phyloP scores from a whole-genome alignment of 164 flowering plant species.

The Macadamia tetraphylla region DNA sequence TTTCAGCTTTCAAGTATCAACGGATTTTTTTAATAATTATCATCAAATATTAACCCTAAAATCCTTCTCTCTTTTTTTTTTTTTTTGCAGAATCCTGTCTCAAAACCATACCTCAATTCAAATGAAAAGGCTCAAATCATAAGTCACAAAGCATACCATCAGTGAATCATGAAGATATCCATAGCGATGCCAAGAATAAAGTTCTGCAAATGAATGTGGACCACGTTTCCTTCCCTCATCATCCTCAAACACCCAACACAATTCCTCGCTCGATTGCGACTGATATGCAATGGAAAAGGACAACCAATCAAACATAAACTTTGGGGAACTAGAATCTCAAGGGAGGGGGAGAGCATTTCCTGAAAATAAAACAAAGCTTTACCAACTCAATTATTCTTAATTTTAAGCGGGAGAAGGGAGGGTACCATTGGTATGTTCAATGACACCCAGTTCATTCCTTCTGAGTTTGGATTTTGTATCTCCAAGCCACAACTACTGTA shows the following conservation, averaged over 20 bases:
- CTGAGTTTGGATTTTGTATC: slow-evolving; percentile 7
- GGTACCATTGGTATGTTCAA: slow-evolving; percentile 21
- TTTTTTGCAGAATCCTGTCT: too few relatives aligned
- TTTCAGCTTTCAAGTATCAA: too few relatives aligned
- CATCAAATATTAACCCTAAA: too few relatives aligned
- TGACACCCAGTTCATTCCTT: slow-evolving; percentile 9
- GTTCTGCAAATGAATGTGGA: slow-evolving; percentile 75
- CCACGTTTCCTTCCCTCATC: slow-evolving; percentile 58
- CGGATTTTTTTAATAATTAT: too few relatives aligned
- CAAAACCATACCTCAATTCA: too few relatives aligned
- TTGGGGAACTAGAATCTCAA: too few relatives aligned
- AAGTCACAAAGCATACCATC: slow-evolving; percentile 40
- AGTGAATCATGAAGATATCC: slow-evolving; percentile 64
- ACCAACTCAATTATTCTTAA: background rate
- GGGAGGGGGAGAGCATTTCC: background rate
- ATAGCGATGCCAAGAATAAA: slow-evolving; percentile 61
- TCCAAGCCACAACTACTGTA: slow-evolving; percentile 7
- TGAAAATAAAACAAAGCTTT: background rate
- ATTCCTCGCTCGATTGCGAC: slow-evolving; percentile 50
- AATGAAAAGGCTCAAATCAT: too few relatives aligned
- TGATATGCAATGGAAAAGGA: background rate
- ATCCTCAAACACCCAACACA: slow-evolving; percentile 73
- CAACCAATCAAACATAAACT: background rate
- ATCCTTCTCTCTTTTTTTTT: too few relatives aligned
- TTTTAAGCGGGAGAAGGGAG: too few relatives aligned